These are phyloP conservation scores for Scheffersomyces illinoinensis DNA, from an alignment of 1,139 yeast species.

Conservation along the genomic window DNA sequence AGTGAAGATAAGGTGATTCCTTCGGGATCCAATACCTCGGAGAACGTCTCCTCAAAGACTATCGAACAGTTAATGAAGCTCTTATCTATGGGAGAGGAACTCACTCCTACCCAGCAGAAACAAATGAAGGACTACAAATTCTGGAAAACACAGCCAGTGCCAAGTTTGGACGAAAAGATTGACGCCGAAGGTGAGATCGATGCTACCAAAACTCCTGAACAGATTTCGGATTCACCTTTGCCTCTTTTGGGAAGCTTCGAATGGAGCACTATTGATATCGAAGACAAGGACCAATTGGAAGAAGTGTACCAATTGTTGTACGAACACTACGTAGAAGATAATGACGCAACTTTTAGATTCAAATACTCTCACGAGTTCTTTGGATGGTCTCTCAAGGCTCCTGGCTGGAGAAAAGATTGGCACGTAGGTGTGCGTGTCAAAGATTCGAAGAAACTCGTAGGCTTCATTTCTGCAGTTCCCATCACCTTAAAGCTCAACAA, in stretches of 20 bases:
- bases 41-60: slow-evolving; percentile 23
- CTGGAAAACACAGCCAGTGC: slow-evolving; percentile 98
- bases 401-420: slow-evolving; percentile 91
- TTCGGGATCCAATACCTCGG: background rate
- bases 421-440: slow-evolving; percentile 91
- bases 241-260: slow-evolving; percentile 79
- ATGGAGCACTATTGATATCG: slow-evolving; percentile 82
- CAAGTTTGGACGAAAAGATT: slow-evolving; percentile 67
- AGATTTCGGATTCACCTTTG: slow-evolving; percentile 68
- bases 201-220: slow-evolving; percentile 59
- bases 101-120: slow-evolving; percentile 59
- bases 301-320: slow-evolving; percentile 80
- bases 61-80: slow-evolving; percentile 53
- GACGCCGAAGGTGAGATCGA: slow-evolving; percentile 85
- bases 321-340: slow-evolving; percentile 93
- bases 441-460: slow-evolving; percentile 74
- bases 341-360: slow-evolving; percentile 88
- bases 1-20: background rate
- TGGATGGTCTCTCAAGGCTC: slow-evolving; percentile 92
- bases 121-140: slow-evolving; percentile 87
- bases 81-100: slow-evolving; percentile 54
- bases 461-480: slow-evolving; percentile 92
- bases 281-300: slow-evolving; percentile 54
- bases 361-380: slow-evolving; percentile 82
- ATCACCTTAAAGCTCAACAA: slow-evolving; percentile 62